Conservation (phyloP, 768 basidiomycete genomes). For the Amanita subjunquillea region DNA sequence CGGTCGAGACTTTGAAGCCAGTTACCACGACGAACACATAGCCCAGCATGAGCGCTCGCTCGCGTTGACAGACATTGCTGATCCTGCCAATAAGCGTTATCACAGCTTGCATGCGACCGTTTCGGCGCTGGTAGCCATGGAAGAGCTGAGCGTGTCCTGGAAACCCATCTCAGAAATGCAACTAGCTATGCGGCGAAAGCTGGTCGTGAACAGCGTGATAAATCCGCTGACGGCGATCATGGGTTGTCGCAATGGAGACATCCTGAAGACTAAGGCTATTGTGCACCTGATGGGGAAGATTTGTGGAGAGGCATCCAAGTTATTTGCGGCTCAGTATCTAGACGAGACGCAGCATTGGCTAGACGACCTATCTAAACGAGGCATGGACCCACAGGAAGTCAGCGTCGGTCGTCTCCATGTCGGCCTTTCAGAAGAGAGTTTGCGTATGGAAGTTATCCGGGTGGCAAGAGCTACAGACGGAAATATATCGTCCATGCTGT, state of each 20-base stretch:
- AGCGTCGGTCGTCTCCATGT: constrained; percentile 31
- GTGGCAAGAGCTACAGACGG: constrained; percentile 46
- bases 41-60: constrained; percentile 28
- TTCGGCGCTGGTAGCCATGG: constrained; percentile 45
- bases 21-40: constrained; percentile 24
- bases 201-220: constrained; percentile 73
- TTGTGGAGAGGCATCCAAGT: constrained; percentile 57
- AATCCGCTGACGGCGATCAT: constrained; percentile 82
- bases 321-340: constrained; percentile 44
- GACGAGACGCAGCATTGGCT: constrained; percentile 29
- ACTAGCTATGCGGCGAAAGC: constrained; percentile 62
- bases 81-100: constrained; percentile 35
- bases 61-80: constrained; percentile 43
- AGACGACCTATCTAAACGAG: constrained; percentile 17
- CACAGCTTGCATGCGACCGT: constrained; percentile 59
- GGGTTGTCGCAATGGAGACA: constrained; percentile 69
- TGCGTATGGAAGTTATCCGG: constrained; percentile 47
- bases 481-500: constrained; percentile 77
- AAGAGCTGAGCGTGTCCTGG: constrained; percentile 53
- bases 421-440: constrained; percentile 29
- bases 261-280: constrained; percentile 39
- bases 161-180: constrained; percentile 57
- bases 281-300: constrained; percentile 37
- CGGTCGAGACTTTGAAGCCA: constrained; percentile 55
- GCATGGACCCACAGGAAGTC: constrained; percentile 15